phyloP scores from a whole-genome alignment of 192 early-diverging fungal species.

The Coemansia sp. region DNA sequence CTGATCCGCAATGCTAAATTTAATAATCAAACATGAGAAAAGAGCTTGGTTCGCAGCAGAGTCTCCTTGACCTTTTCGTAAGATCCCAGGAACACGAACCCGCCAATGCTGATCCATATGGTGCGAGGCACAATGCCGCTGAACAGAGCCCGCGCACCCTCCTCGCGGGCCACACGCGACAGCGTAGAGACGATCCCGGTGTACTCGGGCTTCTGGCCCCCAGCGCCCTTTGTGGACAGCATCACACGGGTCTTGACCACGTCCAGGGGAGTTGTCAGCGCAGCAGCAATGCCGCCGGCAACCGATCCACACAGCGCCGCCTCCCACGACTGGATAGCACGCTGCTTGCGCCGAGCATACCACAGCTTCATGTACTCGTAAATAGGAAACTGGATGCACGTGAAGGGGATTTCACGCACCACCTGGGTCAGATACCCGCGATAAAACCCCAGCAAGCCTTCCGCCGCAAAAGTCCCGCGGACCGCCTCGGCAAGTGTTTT shows the following conservation, averaged over 20 bases:
- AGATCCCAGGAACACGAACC: constrained; percentile 91
- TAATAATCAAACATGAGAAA: constrained; percentile 9
- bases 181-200: constrained; percentile 70
- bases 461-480: constrained; percentile 59
- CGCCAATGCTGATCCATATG: constrained; percentile 94
- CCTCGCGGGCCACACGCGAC: constrained; percentile 69
- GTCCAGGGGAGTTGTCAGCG: constrained; percentile 90
- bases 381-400: constrained; percentile 94
- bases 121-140: constrained; percentile 91
- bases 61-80: constrained; percentile 78
- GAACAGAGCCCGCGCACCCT: constrained; percentile 76
- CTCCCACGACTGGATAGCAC: constrained; percentile 68
- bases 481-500: constrained; percentile 61
- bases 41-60: constrained; percentile 23
- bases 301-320: constrained; percentile 84
- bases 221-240: constrained; percentile 65
- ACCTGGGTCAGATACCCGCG: constrained; percentile 90
- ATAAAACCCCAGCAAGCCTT: constrained; percentile 86
- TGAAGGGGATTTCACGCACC: constrained; percentile 94
- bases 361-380: constrained; percentile 84
- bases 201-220: constrained; percentile 51
- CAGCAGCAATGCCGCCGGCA: constrained; percentile 87
- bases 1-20: not conserved
- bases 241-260: constrained; percentile 95
- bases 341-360: constrained; percentile 52